Conservation (phyloP, 192 early-diverging fungal genomes). For the Linderina pennispora region DNA sequence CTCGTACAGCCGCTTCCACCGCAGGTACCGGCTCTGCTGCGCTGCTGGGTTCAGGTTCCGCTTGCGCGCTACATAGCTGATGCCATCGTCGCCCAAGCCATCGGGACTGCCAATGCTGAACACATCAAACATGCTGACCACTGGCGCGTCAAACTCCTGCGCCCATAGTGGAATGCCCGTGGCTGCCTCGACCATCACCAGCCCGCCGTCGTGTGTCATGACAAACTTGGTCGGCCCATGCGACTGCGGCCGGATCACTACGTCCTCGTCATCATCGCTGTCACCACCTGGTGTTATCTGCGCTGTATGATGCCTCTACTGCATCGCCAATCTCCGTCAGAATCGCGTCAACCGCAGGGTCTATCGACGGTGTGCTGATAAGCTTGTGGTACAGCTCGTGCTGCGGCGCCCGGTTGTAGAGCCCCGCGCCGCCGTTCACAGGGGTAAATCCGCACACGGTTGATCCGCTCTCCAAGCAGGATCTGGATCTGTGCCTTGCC, state of each 20-base stretch:
- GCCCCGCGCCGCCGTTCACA: background rate
- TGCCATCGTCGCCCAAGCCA: constrained; percentile 4
- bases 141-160: constrained; percentile 47
- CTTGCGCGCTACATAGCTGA: constrained; percentile 23
- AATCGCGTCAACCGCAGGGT: constrained; percentile 25
- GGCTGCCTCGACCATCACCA: constrained; percentile 38
- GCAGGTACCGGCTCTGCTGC: constrained; percentile 18
- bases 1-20: constrained; percentile 25
- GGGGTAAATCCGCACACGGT: constrained; percentile 30
- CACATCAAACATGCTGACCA: constrained; percentile 53
- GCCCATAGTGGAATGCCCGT: constrained; percentile 50
- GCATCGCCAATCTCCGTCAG: constrained; percentile 51
- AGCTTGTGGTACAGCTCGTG: constrained; percentile 42
- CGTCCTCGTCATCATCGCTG: constrained; percentile 1
- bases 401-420: constrained; percentile 7
- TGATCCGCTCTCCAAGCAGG: constrained; percentile 30
- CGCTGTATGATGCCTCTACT: constrained; percentile 46
- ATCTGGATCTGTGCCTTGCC: constrained; percentile 3
- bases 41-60: constrained; percentile 28
- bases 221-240: constrained; percentile 31
- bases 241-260: constrained; percentile 2
- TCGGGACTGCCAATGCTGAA: constrained; percentile 31
- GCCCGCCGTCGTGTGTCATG: constrained; percentile 35
- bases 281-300: constrained; percentile 20
- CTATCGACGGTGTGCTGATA: constrained; percentile 22